These are phyloP conservation scores for Excoecaria agallocha DNA, from an alignment of 345 rosid species.

Conservation along the genomic window DNA sequence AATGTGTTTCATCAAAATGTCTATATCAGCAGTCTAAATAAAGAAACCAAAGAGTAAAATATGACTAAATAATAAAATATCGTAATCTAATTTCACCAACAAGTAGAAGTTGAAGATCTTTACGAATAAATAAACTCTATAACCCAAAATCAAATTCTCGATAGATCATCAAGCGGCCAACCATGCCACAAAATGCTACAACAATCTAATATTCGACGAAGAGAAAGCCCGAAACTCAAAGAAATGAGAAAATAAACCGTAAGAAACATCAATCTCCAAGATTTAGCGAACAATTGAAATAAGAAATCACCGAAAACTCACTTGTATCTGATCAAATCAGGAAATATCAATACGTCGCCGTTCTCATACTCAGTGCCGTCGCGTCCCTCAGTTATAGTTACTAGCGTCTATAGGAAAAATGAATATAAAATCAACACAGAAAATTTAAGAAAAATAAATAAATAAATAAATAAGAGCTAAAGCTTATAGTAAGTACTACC, in stretches of 20 bases:
- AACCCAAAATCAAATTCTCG: not conserved
- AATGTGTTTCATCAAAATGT: not conserved
- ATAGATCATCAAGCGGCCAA: not conserved
- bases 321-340: slow-evolving; percentile 91
- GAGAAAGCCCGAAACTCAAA: not conserved
- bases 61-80: not conserved
- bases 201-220: not conserved
- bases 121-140: not conserved
- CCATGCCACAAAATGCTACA: not conserved
- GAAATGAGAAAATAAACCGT: not conserved
- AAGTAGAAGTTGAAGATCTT: too few relatives aligned
- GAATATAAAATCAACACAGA: not conserved
- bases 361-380: slow-evolving; percentile 43
- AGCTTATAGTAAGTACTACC: slow-evolving; percentile 48
- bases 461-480: not conserved
- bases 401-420: slow-evolving; percentile 43
- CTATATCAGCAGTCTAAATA: not conserved
- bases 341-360: slow-evolving; percentile 93
- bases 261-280: not conserved
- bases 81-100: too few relatives aligned
- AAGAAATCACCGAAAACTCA: slow-evolving; percentile 28
- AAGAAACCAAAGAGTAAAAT: not conserved
- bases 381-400: slow-evolving; percentile 69
- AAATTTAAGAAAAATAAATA: slow-evolving; percentile 7
- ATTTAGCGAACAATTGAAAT: not conserved